A percentile compares a stretch with the other conserved stretches of the same genome.
Evolutionary conservation across 495 filamentous ascomycete genomes (phyloP).

Genomic region (Penicillium coprophilum): DNA sequence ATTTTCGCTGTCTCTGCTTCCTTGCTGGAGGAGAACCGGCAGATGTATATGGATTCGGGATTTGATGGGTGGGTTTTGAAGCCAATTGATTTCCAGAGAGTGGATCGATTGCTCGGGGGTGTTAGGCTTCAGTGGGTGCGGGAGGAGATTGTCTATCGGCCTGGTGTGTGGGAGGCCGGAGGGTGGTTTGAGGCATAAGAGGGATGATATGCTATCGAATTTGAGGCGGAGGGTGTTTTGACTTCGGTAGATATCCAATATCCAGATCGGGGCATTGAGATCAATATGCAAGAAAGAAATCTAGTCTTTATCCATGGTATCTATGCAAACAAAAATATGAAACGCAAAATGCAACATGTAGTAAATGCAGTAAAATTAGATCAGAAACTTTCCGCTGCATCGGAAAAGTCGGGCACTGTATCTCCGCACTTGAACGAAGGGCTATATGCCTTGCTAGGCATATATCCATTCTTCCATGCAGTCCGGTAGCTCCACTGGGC

Average conservation of each 20-base stretch:
- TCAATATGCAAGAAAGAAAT: slow-evolving; percentile 2
- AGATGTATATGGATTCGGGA: slow-evolving; percentile 67
- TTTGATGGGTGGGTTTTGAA: slow-evolving; percentile 89
- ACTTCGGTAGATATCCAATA: background rate
- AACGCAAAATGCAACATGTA: background rate
- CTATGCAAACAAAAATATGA: slow-evolving; percentile 5
- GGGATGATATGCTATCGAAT: background rate
- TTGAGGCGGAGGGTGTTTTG: background rate
- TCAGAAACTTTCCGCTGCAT: slow-evolving; percentile 69
- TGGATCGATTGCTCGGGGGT: slow-evolving; percentile 60
- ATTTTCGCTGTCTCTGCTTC: slow-evolving; percentile 92
- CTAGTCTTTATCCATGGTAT: slow-evolving; percentile 8
- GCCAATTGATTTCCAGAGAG: slow-evolving; percentile 70
- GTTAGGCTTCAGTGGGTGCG: slow-evolving; percentile 52
- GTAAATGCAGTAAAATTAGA: slow-evolving; percentile 2
- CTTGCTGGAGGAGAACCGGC: slow-evolving; percentile 61
- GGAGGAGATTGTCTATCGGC: slow-evolving; percentile 51
- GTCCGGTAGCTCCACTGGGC: slow-evolving; percentile 93
- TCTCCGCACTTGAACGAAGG: slow-evolving; percentile 72
- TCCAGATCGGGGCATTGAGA: background rate
- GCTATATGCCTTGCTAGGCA: slow-evolving; percentile 77
- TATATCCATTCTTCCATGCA: slow-evolving; percentile 76
- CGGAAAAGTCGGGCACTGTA: slow-evolving; percentile 67
- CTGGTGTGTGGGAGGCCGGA: slow-evolving; percentile 69
- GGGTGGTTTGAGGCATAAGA: slow-evolving; percentile 60